Evolutionary conservation across 805 yeast species (phyloP).

Genomic region (Metschnikowia lunata): DNA sequence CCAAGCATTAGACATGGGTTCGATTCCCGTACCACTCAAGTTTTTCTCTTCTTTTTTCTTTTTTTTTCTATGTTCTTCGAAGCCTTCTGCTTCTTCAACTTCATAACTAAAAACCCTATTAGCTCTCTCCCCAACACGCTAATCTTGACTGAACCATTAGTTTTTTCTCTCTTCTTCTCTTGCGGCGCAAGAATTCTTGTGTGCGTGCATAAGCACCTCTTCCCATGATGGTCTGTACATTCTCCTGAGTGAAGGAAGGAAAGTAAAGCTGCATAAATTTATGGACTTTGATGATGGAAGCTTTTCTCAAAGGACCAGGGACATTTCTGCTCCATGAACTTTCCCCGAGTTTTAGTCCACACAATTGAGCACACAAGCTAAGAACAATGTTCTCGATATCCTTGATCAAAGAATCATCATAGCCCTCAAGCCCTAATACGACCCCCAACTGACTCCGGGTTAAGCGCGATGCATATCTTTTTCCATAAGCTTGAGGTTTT

Average conservation of each 20-base stretch:
- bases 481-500: not conserved
- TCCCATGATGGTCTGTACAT: constrained; percentile 69
- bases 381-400: constrained; percentile 51
- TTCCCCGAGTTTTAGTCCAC: constrained; percentile 71
- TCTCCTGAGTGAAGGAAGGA: constrained; percentile 46
- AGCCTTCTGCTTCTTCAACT: too few species aligned
- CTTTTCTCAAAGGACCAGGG: constrained; percentile 45
- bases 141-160: not conserved
- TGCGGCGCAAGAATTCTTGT: constrained; percentile 13
- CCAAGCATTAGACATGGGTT: constrained; percentile 94
- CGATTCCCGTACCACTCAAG: constrained; percentile 87
- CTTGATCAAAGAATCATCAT: constrained; percentile 49
- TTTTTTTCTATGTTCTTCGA: not conserved
- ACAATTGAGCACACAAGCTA: constrained; percentile 48
- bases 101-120: too few species aligned
- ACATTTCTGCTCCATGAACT: constrained; percentile 86
- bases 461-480: constrained; percentile 13
- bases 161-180: constrained; percentile 8
- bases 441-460: constrained; percentile 12
- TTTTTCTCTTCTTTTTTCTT: constrained; percentile 10
- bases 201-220: constrained; percentile 63
- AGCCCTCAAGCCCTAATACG: constrained; percentile 16
- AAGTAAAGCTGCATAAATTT: constrained; percentile 43
- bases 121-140: too few species aligned
- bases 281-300: constrained; percentile 47